Evolutionary conservation across 495 filamentous ascomycete species (phyloP).

Genomic region (Penicillium cinerascens): DNA sequence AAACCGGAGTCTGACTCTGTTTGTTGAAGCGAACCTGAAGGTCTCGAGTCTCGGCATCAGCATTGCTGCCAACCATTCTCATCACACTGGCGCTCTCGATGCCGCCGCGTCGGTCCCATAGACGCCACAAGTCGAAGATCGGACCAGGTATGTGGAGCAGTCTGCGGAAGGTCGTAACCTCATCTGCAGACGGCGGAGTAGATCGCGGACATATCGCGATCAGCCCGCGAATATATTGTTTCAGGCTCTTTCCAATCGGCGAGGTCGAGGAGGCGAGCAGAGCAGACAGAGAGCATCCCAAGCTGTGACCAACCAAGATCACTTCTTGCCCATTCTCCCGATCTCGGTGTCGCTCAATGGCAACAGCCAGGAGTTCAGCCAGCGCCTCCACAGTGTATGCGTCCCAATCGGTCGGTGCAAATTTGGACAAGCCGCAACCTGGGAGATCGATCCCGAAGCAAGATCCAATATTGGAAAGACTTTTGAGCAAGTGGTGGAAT

Average conservation of each 20-base stretch:
- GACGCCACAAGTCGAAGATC: conserved; percentile 73
- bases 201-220: conserved; percentile 77
- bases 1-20: conserved; percentile 76
- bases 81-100: conserved; percentile 70
- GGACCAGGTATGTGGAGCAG: conserved; percentile 63
- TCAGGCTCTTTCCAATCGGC: conserved; percentile 41
- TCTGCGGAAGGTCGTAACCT: conserved; percentile 49
- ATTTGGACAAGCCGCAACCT: conserved; percentile 77
- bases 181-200: conserved; percentile 52
- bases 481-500: conserved; percentile 77
- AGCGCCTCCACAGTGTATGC: conserved; percentile 77
- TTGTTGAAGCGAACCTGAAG: conserved; percentile 81
- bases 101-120: conserved; percentile 80
- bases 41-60: conserved; percentile 69
- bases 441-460: conserved; percentile 89
- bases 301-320: conserved; percentile 80
- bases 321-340: conserved; percentile 65
- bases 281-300: conserved; percentile 78
- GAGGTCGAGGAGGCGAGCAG: conserved; percentile 64
- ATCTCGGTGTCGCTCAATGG: conserved; percentile 70
- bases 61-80: conserved; percentile 72
- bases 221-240: conserved; percentile 67
- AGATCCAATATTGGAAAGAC: conserved; percentile 78
- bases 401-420: conserved; percentile 65
- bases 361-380: conserved; percentile 64